A percentile compares a stretch with the other conserved stretches of the same genome.
These are phyloP conservation scores for grape (Vitis vinifera) DNA, from an alignment of 164 flowering plant species.

Conservation along the genomic window DNA sequence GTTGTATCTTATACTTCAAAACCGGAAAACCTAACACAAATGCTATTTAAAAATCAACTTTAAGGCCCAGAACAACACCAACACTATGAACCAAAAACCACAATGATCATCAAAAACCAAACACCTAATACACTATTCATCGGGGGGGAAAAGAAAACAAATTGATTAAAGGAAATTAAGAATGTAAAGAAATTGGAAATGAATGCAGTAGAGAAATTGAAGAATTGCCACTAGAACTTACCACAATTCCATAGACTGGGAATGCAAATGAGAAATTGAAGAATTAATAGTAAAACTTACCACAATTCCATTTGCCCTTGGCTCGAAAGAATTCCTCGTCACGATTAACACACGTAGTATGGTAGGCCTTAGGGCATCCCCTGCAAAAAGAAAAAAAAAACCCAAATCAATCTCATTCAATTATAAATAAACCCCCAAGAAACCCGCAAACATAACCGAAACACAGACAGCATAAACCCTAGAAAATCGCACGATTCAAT, in stretches of 20 bases:
- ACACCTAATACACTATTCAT: neutral
- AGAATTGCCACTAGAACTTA: neutral
- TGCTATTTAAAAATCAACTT: no score
- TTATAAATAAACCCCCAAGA: neutral
- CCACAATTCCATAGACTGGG: neutral
- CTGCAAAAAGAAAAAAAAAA: constrained; percentile 35
- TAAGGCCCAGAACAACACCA: neutral
- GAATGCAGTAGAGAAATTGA: no score
- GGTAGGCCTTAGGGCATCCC: constrained; percentile 97
- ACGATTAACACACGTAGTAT: constrained; percentile 83
- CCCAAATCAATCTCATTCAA: neutral
- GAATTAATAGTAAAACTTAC: constrained; percentile 39
- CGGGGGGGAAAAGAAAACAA: no score
- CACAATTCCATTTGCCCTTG: constrained; percentile 95
- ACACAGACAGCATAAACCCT: constrained; percentile 1
- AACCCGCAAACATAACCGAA: neutral
- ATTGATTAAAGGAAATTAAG: no score
- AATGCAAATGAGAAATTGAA: neutral
- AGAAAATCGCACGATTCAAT: neutral
- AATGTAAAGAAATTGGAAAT: no score
- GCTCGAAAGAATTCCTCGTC: constrained; percentile 87
- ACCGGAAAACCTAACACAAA: no score
- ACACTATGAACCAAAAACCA: neutral
- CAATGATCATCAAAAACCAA: neutral
- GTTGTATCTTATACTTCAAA: no score